Conservation (phyloP, 2,329 filamentous ascomycete species). For the Emergomyces orientalis region DNA sequence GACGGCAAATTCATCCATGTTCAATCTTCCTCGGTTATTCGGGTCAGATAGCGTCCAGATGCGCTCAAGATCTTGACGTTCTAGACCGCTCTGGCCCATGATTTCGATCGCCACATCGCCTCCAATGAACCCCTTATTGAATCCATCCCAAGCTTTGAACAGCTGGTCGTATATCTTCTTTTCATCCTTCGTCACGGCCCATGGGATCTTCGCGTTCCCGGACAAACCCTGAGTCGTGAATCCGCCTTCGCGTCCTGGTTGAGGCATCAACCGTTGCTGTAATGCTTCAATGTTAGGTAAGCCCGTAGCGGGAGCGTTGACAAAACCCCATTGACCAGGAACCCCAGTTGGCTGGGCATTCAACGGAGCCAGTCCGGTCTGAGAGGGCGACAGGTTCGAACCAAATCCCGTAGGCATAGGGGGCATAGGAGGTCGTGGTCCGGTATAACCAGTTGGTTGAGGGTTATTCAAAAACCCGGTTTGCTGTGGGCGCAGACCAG, state of each 20-base stretch:
- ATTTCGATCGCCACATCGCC: constrained; percentile 94
- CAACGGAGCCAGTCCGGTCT: constrained; percentile 58
- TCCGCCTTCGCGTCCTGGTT: constrained; percentile 75
- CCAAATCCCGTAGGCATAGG: constrained; percentile 71
- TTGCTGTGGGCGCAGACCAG: constrained; percentile 54
- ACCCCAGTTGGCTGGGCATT: constrained; percentile 90
- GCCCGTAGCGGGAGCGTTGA: constrained; percentile 82
- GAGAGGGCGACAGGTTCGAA: constrained; percentile 49
- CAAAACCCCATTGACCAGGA: constrained; percentile 96
- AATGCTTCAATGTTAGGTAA: constrained; percentile 89
- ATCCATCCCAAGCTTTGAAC: constrained; percentile 93
- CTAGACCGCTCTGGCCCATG: constrained; percentile 88
- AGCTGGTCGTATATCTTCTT: constrained; percentile 94
- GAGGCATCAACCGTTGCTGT: constrained; percentile 93
- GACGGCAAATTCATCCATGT: constrained; percentile 95
- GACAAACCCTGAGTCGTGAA: constrained; percentile 81
- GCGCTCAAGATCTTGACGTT: constrained; percentile 79
- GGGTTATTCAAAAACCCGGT: constrained; percentile 64
- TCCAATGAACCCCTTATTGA: constrained; percentile 83
- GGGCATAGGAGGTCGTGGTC: constrained; percentile 68
- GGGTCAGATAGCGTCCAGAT: constrained; percentile 94
- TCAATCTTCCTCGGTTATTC: constrained; percentile 84
- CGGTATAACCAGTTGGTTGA: constrained; percentile 69
- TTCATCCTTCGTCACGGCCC: constrained; percentile 98
- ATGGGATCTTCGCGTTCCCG: constrained; percentile 91